Percentiles rank a stretch among this genome's conserved stretches.
These are phyloP conservation scores for Penicillium sp. DNA, from an alignment of 2,329 filamentous ascomycete genomes.

Conservation along the genomic window DNA sequence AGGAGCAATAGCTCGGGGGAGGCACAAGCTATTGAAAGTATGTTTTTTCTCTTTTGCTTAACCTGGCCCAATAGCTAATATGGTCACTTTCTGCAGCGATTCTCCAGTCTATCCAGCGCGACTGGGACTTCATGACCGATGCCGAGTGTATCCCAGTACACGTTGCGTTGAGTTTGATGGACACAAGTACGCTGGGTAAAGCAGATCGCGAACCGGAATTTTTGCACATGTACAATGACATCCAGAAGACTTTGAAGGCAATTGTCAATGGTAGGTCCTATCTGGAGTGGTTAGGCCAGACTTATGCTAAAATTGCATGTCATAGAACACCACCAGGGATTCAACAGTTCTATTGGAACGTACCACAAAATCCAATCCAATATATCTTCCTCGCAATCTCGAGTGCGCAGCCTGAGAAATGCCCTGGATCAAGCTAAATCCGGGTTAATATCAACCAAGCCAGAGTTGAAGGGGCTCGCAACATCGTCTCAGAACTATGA, in stretches of 20 bases:
- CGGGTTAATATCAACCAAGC: conserved; percentile 79
- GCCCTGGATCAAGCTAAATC: conserved; percentile 77
- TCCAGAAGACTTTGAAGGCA: conserved; percentile 88
- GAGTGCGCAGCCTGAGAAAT: conserved; percentile 77
- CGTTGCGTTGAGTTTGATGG: conserved; percentile 89
- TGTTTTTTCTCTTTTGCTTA: conserved; percentile 7
- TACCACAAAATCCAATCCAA: conserved; percentile 98
- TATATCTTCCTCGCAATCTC: conserved; percentile 82
- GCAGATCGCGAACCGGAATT: conserved; percentile 87
- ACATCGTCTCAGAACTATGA: conserved; percentile 87
- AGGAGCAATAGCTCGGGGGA: conserved; percentile 20
- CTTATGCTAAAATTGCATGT: conserved; percentile 12
- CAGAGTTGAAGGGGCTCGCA: conserved; percentile 86
- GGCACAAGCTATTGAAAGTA: conserved; percentile 40
- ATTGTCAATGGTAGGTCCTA: conserved; percentile 72
- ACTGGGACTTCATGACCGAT: conserved; percentile 90
- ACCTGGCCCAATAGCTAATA: conserved; percentile 4
- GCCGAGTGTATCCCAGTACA: conserved; percentile 90
- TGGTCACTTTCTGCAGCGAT: conserved; percentile 49
- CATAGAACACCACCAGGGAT: conserved; percentile 90
- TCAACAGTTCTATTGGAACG: conserved; percentile 97
- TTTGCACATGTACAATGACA: conserved; percentile 74
- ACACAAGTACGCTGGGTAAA: conserved; percentile 87
- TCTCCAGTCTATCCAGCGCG: conserved; percentile 76
- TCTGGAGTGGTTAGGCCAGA: background rate